Conservation (phyloP, 169 alveolate species). For the Perkinsus olseni region DNA sequence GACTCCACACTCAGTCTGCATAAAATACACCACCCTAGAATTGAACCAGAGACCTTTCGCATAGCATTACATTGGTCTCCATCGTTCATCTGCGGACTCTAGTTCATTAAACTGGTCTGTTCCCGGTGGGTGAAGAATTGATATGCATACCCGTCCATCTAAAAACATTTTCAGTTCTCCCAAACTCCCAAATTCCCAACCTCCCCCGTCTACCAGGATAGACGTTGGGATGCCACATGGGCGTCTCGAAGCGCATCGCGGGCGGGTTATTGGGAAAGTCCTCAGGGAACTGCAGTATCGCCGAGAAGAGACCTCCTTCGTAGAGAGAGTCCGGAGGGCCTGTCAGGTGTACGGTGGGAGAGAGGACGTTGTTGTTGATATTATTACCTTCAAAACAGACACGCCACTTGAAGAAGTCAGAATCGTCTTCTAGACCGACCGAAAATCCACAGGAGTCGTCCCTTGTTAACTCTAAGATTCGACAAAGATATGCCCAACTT, state of each 20-base stretch:
- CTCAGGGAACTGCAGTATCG: conserved; percentile 86
- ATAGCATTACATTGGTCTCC: conserved; percentile 88
- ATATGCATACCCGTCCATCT: conserved; percentile 93
- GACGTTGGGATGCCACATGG: conserved; percentile 97
- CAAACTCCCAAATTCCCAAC: not conserved
- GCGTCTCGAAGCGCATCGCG: conserved; percentile 87
- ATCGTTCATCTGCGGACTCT: conserved; percentile 93
- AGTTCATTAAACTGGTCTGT: conserved; percentile 85
- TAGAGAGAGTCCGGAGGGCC: conserved; percentile 93
- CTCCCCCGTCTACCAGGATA: not conserved
- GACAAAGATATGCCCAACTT: not conserved
- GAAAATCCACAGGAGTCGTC: conserved; percentile 78
- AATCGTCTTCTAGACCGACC: conserved; percentile 90
- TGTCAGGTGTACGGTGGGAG: no score
- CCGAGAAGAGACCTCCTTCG: conserved; percentile 94
- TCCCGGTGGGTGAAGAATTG: conserved; percentile 95
- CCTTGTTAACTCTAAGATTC: conserved; percentile 54
- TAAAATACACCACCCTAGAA: not conserved
- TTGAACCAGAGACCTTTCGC: not conserved
- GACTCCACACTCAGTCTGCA: conserved; percentile 81
- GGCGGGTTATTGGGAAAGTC: conserved; percentile 98
- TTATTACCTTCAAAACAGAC: conserved; percentile 70
- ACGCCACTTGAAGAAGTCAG: conserved; percentile 83
- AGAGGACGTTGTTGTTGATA: no score
- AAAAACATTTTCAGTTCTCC: conserved; percentile 42